Evolutionary conservation across 73 alveolate genomes (phyloP), one percentile per base, ranked within the genome.

Genomic region (Effrenium voratum): DNA sequence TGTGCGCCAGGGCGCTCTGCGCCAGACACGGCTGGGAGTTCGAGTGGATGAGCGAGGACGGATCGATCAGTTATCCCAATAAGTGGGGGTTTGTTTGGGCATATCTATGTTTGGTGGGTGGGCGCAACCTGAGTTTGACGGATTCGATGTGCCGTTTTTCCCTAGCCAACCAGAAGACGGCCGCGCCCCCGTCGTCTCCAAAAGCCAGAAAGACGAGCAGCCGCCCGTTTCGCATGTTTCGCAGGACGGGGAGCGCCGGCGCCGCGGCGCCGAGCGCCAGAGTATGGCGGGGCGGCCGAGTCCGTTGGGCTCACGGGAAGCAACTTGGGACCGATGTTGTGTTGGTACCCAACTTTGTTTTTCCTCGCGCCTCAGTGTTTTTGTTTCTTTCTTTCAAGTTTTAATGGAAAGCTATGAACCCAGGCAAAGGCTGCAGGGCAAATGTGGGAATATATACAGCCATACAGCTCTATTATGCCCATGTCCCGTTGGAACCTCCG

Each of bases 1-100:
- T n/a, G 15, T 19, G 24, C 68, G 38, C 75, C 85, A 88, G 95
- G 95, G 95, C 95, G 32, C 85, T 88, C 38, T 88, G 95, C 30
- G 72, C 72, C 60, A 28, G 95, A 41, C 95, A 88, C 45, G 95
- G 95, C 70, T 88, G 95, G 95, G 95, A 88, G 60, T 88, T 88
- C 32, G 95, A 88, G 50, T 88, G 95, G 95, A 88, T 88, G 95
- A 88, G 95, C 49, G 95, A 88, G 95, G 95, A 36, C 80, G 3
- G 59, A 46, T n/a, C 63, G 19, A 8, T 52, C 26, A 52, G 63
- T 19, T 52, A 8, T 52, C 26, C 63, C 26, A 19, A 8, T 19
- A 52, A 52, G 63, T 52, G 63, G 63, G 26, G 8, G 63, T 12
- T 52, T 8, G 8, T 19, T 52, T 52, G 63, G 63, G 19, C 63